These are phyloP conservation scores for Flaveria sonorensis DNA, from an alignment of 129 eudicot species.

Conservation along the genomic window DNA sequence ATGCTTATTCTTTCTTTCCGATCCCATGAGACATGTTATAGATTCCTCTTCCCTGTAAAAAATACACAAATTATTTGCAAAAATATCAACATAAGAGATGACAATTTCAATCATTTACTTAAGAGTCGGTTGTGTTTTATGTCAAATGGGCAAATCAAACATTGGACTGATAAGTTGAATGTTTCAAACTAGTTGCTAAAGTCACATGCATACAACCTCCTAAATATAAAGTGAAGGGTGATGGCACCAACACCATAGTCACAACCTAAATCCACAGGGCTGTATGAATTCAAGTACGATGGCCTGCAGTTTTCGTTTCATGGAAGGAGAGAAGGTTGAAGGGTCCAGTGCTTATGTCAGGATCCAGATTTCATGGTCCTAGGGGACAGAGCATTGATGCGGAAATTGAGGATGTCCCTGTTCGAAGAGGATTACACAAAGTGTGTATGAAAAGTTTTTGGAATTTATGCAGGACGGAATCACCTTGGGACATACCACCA, in stretches of 20 bases:
- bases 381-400: not conserved
- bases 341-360: not conserved
- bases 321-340: not conserved
- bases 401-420: not conserved
- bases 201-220: too few species aligned
- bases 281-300: not conserved
- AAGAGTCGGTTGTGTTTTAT: not conserved
- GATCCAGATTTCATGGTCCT: not conserved
- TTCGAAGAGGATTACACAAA: not conserved
- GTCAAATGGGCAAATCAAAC: not conserved
- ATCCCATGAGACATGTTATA: constrained; percentile 90
- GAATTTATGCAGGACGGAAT: too few species aligned
- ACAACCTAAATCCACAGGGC: not conserved
- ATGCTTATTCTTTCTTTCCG: constrained; percentile 72
- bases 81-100: not conserved
- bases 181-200: not conserved
- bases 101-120: not conserved
- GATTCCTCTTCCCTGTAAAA: constrained; percentile 66
- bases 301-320: not conserved
- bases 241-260: not conserved
- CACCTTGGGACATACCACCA: too few species aligned
- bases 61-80: not conserved
- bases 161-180: not conserved
- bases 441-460: too few species aligned
- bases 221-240: not conserved